A percentile compares a stretch with the other conserved stretches of the same genome.
phyloP scores from a whole-genome alignment of 805 yeast species.

The Ogataea corticis region DNA sequence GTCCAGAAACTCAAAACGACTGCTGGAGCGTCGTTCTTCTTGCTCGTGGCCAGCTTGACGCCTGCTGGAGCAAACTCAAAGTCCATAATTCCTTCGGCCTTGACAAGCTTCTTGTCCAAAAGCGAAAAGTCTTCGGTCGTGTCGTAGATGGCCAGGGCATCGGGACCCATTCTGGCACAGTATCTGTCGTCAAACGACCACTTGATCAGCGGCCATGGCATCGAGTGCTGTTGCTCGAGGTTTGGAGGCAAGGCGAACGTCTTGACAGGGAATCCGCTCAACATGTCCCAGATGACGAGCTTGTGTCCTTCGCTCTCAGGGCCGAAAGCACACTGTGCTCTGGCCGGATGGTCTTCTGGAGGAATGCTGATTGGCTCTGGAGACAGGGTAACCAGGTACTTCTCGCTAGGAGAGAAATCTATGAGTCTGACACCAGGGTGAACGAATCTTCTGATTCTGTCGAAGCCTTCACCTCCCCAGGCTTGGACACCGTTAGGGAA shows the following conservation, averaged over 20 bases:
- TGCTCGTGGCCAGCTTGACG: conserved; percentile 60
- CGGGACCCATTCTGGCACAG: conserved; percentile 94
- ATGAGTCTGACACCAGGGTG: conserved; percentile 89
- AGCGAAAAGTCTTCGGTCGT: conserved; percentile 68
- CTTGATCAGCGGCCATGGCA: conserved; percentile 95
- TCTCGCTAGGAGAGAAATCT: conserved; percentile 92
- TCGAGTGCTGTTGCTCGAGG: conserved; percentile 61
- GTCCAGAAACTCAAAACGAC: conserved; percentile 92
- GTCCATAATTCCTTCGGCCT: conserved; percentile 81
- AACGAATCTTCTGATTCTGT: conserved; percentile 70
- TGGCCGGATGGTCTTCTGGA: conserved; percentile 61
- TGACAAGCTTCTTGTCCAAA: conserved; percentile 81
- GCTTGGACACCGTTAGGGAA: conserved; percentile 94
- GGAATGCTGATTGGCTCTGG: conserved; percentile 78
- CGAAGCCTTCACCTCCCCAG: conserved; percentile 90
- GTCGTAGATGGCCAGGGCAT: conserved; percentile 88
- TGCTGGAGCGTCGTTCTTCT: conserved; percentile 51
- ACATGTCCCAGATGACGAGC: conserved; percentile 88
- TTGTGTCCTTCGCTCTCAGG: conserved; percentile 90
- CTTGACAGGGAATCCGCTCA: conserved; percentile 78
- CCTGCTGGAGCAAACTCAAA: conserved; percentile 95
- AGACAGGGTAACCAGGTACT: conserved; percentile 85
- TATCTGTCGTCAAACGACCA: conserved; percentile 93
- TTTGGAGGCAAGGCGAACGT: conserved; percentile 88
- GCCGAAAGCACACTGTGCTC: conserved; percentile 76